phyloP scores from a whole-genome alignment of 805 yeast species.

The Metschnikowia cerradonensis region DNA sequence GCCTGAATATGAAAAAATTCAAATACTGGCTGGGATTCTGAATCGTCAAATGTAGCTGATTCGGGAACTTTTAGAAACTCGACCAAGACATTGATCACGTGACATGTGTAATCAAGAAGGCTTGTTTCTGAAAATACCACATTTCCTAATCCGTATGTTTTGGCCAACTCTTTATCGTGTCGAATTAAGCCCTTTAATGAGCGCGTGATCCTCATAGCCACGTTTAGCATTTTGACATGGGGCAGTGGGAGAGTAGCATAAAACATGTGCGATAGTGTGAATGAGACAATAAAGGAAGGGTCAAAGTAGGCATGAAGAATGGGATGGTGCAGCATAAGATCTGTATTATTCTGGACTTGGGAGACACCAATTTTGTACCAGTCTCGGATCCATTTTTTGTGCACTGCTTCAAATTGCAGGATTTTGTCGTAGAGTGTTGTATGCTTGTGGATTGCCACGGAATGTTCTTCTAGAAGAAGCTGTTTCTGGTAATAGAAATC shows the following conservation, averaged over 20 bases:
- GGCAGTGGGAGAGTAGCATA: slow-evolving; percentile 18
- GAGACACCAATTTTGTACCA: not conserved
- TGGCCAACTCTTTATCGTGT: not conserved
- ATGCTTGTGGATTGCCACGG: slow-evolving; percentile 8
- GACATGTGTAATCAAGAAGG: slow-evolving; percentile 18
- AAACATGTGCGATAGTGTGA: slow-evolving; percentile 19
- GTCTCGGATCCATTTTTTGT: slow-evolving; percentile 1
- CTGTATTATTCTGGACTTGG: slow-evolving; percentile 1
- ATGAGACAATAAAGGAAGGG: slow-evolving; percentile 13
- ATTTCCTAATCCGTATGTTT: not conserved
- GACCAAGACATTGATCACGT: slow-evolving; percentile 17
- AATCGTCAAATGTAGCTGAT: not conserved
- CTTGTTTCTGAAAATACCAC: slow-evolving; percentile 18
- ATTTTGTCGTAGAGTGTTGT: not conserved
- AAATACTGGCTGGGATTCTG: slow-evolving; percentile 1
- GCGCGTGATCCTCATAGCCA: slow-evolving; percentile 10
- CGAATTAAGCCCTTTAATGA: slow-evolving; percentile 1
- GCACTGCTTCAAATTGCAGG: not conserved
- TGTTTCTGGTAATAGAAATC: slow-evolving; percentile 25
- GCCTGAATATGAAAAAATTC: slow-evolving; percentile 1
- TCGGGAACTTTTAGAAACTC: slow-evolving; percentile 13
- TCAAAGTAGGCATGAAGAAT: slow-evolving; percentile 13
- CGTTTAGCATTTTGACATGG: slow-evolving; percentile 15
- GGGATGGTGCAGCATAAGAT: slow-evolving; percentile 1
- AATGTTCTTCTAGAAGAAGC: slow-evolving; percentile 25